A percentile compares a stretch with the other conserved stretches of the same genome.
These are phyloP conservation scores for Sisymbrium irio DNA, from an alignment of 345 rosid species.

Conservation along the genomic window DNA sequence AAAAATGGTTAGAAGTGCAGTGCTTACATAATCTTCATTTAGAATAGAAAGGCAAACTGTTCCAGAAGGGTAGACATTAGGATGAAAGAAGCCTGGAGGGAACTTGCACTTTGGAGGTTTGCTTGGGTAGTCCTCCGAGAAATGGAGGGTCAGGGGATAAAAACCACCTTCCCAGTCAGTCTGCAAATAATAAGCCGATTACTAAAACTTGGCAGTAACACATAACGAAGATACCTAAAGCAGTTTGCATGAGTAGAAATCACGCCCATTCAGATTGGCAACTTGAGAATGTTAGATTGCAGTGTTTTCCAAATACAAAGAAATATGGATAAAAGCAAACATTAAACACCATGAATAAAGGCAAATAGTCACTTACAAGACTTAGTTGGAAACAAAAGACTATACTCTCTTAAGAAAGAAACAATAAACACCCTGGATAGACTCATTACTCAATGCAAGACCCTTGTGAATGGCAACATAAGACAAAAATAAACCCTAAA, in stretches of 20 bases:
- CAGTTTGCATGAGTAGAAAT: background rate
- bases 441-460: background rate
- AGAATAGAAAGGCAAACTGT: constrained; percentile 17
- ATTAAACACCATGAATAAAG: too few species aligned
- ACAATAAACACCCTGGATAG: background rate
- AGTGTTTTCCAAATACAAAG: background rate
- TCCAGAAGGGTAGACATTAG: constrained; percentile 22
- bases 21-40: constrained; percentile 15
- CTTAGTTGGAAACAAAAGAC: background rate
- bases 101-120: constrained; percentile 26
- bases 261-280: background rate
- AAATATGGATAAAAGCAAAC: too few species aligned
- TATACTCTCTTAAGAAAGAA: background rate
- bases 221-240: background rate
- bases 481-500: background rate
- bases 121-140: constrained; percentile 15
- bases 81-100: constrained; percentile 16
- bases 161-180: constrained; percentile 22
- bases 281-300: background rate
- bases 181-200: background rate
- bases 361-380: background rate
- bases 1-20: background rate
- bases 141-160: constrained; percentile 8
- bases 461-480: too few species aligned
- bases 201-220: background rate